Evolutionary conservation across 805 yeast species (phyloP).

Genomic region (Clavispora vitiphila): DNA sequence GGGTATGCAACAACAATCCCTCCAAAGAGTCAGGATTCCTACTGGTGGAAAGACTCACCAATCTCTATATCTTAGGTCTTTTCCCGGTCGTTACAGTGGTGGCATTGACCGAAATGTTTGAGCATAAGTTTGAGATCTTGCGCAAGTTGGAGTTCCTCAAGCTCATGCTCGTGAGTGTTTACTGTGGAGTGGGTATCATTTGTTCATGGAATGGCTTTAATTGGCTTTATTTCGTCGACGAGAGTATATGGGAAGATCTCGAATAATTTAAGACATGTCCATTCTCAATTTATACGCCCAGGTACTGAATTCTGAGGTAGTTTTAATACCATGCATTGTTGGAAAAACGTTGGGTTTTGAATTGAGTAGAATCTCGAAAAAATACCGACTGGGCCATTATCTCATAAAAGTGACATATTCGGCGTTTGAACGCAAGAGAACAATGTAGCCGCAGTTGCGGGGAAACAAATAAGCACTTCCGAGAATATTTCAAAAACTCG

Average conservation of each 20-base stretch:
- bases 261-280: neutral
- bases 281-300: too few relatives aligned
- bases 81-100: constrained; percentile 52
- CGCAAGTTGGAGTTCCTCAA: constrained; percentile 67
- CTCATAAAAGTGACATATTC: too few relatives aligned
- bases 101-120: constrained; percentile 48
- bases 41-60: constrained; percentile 60
- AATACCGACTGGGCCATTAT: too few relatives aligned
- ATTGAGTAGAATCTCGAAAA: too few relatives aligned
- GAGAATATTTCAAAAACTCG: too few relatives aligned
- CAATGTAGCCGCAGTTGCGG: too few relatives aligned
- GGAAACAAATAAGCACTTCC: too few relatives aligned
- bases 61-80: constrained; percentile 62
- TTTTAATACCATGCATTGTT: too few relatives aligned
- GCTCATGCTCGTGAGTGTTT: constrained; percentile 77
- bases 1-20: constrained; percentile 42
- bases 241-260: constrained; percentile 50
- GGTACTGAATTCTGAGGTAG: too few relatives aligned
- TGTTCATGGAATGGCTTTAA: constrained; percentile 84
- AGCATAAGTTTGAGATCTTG: constrained; percentile 45
- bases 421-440: too few relatives aligned
- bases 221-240: constrained; percentile 85
- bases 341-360: too few relatives aligned
- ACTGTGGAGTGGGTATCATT: constrained; percentile 80
- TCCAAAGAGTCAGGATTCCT: constrained; percentile 26